Base-by-base conservation (phyloP, 1,284 basidiomycete species). In the Trametes hirsuta region DNA sequence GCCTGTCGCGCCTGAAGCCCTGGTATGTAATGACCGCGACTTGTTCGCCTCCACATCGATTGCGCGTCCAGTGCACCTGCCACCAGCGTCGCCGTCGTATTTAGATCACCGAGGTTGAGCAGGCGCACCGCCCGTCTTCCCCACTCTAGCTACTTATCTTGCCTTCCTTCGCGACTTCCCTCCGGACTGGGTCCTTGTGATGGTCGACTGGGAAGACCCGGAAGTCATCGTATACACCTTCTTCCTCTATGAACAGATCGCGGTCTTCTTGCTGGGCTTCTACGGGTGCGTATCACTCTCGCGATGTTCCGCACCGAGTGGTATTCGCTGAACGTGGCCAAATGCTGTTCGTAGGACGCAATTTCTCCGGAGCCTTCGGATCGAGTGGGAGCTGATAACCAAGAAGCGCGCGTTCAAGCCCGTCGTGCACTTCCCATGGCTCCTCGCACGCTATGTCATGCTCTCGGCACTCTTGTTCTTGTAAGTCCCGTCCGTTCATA, bases 331-430 rank as follows among this genome's bases (percentile, higher is more conserved):
- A n/a, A 14, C 12, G 1, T 47, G 39, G 30, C 8, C 15, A 4
- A 12, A 6, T 55, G 9, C 25, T 2, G 4, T 18, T 18, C 25
- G 36, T 34, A 64, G 63, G n/a, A 53, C 55, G 21, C 57, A 59
- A 25, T 53, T 59, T 24, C 5, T 64, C 12, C 37, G 45, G 44
- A 59, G 39, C 34, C 34, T 45, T 15, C 34, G 54, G 35, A 42
- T 64, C 36, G 63, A 64, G 18, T 62, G 59, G 59, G 53, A 59
- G 45, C 57, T 64, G 35, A n/a, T 62, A 24, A 53, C 45, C 6
- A 55, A 51, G 47, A 61, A 44, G 40, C 59, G 56, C 5, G 53
- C 51, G 5, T 64, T 61, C 42, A 30, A 30, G 30, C 51, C 48
- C 5, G 15, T 45, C 18, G 49, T 60, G n/a, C 53, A 61, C 49